Base-by-base conservation (phyloP, 2,329 filamentous ascomycete genomes). In the Alternaria triticimaculans region DNA sequence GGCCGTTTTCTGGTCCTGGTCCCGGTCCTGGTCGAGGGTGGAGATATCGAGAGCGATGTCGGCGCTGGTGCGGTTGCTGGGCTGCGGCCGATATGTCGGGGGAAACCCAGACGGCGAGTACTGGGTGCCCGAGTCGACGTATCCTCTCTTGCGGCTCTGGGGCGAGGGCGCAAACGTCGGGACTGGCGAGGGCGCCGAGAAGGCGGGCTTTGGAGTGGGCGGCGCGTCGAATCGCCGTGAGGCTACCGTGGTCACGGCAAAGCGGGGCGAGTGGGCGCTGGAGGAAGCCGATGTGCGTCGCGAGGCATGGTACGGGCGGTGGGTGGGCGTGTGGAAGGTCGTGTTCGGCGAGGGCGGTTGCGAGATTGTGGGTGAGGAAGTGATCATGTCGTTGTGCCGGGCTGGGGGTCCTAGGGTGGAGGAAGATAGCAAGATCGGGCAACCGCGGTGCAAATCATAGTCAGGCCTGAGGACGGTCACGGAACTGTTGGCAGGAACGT, bases 51-150 rank as follows among this genome's bases (percentile, higher is more conserved):
- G 21, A 23, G 21, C 25, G 43, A 15, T 33, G 15, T 60, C 55
- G 55, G 60, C 48, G 11, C 33, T 15, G 26, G 26, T 33, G 60
- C 33, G 18, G 37, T 41, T 41, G 49, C 28, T 43, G 53, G 67
- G 26, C 54, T 64, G 67, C 3, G 73, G 73, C 20, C 68, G 74
- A 57, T 78, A 80, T 57, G 84, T 84, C 63, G 83, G 80, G 67
- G 84, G 80, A 58, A 75, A 80, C 62, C 80, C 81, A 60, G 83
- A 80, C 48, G 84, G 85, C 46, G 84, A 85, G 75, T 87, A 88
- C 75, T 88, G 86, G 37, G 86, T 87, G 62, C 80, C 82, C 33
- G 81, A 81, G 80, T 87, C 84, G 61, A 81, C 80, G 77, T 83
- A 84, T 64, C 75, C 71, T 49, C 75, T 75, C 68, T 73, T 76